phyloP scores from a whole-genome alignment of 106 monocot species.

The Xerophyta viscosa region DNA sequence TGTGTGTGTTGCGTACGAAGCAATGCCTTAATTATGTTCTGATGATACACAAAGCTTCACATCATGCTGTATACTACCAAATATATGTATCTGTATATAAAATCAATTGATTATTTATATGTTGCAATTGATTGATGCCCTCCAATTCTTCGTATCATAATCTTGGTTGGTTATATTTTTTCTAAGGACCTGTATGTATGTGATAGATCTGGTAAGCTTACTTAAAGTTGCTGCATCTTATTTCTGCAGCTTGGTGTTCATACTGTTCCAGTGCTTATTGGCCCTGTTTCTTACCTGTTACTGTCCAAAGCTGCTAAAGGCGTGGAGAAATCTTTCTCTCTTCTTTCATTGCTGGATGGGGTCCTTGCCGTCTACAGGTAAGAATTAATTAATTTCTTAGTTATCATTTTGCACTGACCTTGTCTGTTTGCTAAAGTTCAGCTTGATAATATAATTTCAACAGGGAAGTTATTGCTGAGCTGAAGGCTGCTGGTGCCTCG shows the following conservation, averaged over 20 bases:
- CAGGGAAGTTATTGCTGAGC: slow-evolving; percentile 83
- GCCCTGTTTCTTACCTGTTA: slow-evolving; percentile 82
- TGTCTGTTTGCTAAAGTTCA: not conserved
- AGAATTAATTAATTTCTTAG: not conserved
- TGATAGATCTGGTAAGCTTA: not conserved
- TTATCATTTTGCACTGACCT: not conserved
- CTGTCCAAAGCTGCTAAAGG: slow-evolving; percentile 86
- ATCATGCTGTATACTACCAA: too few relatives aligned
- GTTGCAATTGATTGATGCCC: too few relatives aligned
- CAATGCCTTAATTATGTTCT: too few relatives aligned
- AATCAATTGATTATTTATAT: too few relatives aligned
- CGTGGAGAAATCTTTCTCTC: slow-evolving; percentile 64
- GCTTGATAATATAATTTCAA: not conserved
- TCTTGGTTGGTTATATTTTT: too few relatives aligned
- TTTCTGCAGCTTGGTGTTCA: slow-evolving; percentile 66
- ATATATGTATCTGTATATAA: too few relatives aligned
- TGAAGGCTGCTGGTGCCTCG: slow-evolving; percentile 79
- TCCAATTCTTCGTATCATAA: too few relatives aligned
- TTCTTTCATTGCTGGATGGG: slow-evolving; percentile 51
- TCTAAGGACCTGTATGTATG: too few relatives aligned
- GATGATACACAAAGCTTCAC: too few relatives aligned
- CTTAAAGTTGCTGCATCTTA: too few relatives aligned
- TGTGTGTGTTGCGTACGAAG: too few relatives aligned
- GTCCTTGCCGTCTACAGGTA: slow-evolving; percentile 86
- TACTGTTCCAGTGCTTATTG: slow-evolving; percentile 76